Conservation (phyloP, 2,329 filamentous ascomycete genomes). For the Akanthomyces muscarius region DNA sequence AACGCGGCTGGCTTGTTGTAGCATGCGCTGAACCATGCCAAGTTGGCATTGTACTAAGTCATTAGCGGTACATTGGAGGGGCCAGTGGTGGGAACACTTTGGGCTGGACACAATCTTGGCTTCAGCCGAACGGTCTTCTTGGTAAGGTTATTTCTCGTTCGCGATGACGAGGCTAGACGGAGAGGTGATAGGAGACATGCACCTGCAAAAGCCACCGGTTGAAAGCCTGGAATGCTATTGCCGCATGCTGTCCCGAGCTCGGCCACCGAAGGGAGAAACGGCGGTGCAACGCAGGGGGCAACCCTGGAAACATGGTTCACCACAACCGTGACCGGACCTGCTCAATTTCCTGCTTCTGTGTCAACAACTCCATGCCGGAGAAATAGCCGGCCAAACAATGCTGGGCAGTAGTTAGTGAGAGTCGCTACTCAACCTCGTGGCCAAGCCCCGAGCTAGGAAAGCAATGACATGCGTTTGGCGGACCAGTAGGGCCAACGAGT, state of each 20-base stretch:
- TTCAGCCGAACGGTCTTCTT: background rate
- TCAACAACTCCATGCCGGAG: background rate
- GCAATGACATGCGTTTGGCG: background rate
- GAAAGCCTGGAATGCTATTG: background rate
- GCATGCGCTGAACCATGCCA: conserved; percentile 1
- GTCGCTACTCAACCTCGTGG: background rate
- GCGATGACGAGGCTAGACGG: background rate
- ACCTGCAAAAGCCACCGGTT: background rate
- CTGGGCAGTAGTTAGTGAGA: background rate
- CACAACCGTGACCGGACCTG: background rate
- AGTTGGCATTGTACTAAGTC: background rate
- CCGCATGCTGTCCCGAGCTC: background rate
- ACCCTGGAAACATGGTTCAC: no score
- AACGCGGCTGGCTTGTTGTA: background rate
- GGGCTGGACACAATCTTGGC: conserved; percentile 4
- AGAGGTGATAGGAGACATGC: background rate
- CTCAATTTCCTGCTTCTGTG: background rate
- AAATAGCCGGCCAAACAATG: background rate
- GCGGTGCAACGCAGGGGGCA: background rate
- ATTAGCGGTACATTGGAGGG: background rate
- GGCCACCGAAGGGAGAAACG: background rate
- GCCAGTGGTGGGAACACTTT: background rate
- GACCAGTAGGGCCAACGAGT: background rate
- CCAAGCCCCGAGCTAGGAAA: background rate
- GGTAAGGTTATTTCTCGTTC: background rate